Conservation (phyloP, 1,139 yeast species). For the Groenewaldozyma sp. region DNA sequence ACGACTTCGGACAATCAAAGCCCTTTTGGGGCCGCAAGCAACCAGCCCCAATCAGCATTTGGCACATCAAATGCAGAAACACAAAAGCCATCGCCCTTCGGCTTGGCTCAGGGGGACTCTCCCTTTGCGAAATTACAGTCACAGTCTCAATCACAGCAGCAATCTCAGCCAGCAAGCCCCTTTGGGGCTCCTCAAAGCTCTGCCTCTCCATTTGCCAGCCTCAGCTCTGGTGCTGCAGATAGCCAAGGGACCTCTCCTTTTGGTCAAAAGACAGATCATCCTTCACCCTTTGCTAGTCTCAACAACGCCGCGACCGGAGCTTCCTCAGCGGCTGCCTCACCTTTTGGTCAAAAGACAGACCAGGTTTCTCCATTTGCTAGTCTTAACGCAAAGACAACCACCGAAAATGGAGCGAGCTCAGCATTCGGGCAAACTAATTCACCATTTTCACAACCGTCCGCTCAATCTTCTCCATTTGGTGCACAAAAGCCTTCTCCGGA, state of each 20-base stretch:
- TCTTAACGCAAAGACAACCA: too few relatives aligned
- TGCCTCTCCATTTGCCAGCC: slow-evolving; percentile 16
- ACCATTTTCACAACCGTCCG: not conserved
- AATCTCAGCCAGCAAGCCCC: not conserved
- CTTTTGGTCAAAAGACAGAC: not conserved
- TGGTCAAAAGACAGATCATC: slow-evolving; percentile 4
- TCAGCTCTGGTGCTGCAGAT: too few relatives aligned
- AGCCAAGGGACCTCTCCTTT: slow-evolving; percentile 11
- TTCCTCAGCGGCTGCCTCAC: not conserved
- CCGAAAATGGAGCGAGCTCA: too few relatives aligned
- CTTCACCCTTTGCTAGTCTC: not conserved
- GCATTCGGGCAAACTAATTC: not conserved
- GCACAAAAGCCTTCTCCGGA: not conserved
- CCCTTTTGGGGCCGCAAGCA: slow-evolving; percentile 3
- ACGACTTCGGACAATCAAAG: not conserved
- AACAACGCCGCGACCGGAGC: too few relatives aligned
- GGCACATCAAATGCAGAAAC: too few relatives aligned
- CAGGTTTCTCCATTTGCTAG: not conserved
- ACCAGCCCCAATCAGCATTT: not conserved
- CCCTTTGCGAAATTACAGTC: too few relatives aligned
- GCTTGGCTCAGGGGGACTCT: too few relatives aligned
- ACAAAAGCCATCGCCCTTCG: too few relatives aligned
- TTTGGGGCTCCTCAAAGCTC: slow-evolving; percentile 1
- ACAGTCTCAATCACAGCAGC: too few relatives aligned
- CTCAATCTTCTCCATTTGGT: not conserved